These are phyloP conservation scores for Phytophthora palmivora DNA, from an alignment of 352 stramenopile species.

Conservation along the genomic window DNA sequence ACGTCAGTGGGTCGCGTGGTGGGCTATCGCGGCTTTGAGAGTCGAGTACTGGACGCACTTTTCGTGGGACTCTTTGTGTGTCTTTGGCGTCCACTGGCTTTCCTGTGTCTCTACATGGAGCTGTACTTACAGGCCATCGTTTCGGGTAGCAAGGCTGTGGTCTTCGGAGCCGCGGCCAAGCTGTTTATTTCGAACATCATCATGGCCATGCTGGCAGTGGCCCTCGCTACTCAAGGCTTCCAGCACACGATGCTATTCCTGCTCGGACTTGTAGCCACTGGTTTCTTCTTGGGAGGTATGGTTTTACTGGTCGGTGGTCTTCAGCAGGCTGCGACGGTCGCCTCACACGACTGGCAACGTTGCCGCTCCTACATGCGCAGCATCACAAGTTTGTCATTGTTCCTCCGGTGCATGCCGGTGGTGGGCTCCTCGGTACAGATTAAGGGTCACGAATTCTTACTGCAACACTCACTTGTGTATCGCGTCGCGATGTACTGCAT, in stretches of 20 bases:
- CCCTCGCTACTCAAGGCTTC: slow-evolving; percentile 56
- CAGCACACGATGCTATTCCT: slow-evolving; percentile 71
- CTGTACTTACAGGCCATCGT: slow-evolving; percentile 77
- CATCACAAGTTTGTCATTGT: slow-evolving; percentile 84
- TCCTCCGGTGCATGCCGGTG: slow-evolving; percentile 75
- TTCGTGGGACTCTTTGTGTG: slow-evolving; percentile 76
- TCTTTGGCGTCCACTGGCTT: slow-evolving; percentile 79
- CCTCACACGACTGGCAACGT: slow-evolving; percentile 72
- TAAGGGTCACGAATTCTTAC: slow-evolving; percentile 80
- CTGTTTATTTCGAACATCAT: slow-evolving; percentile 64
- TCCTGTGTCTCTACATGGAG: slow-evolving; percentile 84
- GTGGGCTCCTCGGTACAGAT: slow-evolving; percentile 65
- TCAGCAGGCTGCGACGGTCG: slow-evolving; percentile 52
- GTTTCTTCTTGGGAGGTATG: slow-evolving; percentile 64
- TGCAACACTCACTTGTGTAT: slow-evolving; percentile 82
- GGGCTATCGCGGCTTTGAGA: slow-evolving; percentile 77
- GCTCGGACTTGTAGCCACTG: slow-evolving; percentile 46
- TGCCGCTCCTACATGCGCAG: slow-evolving; percentile 77
- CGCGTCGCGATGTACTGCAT: slow-evolving; percentile 78
- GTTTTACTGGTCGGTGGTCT: slow-evolving; percentile 69
- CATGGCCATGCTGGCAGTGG: slow-evolving; percentile 51
- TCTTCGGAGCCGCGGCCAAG: slow-evolving; percentile 75
- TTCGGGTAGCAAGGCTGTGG: slow-evolving; percentile 67
- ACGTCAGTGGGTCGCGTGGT: slow-evolving; percentile 72
- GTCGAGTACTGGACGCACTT: slow-evolving; percentile 69